Conservation (phyloP, 2,329 filamentous ascomycete genomes). For the Alternaria alternata region DNA sequence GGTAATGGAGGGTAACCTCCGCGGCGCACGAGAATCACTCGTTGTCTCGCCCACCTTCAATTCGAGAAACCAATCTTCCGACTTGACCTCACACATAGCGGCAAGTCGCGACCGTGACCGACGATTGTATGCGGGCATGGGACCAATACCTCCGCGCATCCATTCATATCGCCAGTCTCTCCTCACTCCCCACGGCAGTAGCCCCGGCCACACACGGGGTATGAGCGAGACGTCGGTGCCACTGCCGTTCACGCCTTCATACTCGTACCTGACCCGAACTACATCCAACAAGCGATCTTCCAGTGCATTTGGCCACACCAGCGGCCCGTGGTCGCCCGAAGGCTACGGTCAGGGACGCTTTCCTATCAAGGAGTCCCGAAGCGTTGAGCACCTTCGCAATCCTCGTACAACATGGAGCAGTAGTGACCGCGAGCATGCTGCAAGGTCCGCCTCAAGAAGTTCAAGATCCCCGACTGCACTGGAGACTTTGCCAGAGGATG, state of each 20-base stretch:
- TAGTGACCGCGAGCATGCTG: constrained; percentile 37
- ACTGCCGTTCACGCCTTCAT: constrained; percentile 42
- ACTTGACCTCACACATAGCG: constrained; percentile 45
- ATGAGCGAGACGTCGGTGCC: constrained; percentile 54
- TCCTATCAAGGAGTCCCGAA: constrained; percentile 50
- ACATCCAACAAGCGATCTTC: constrained; percentile 48
- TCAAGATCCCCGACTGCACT: constrained; percentile 47
- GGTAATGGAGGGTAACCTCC: constrained; percentile 94
- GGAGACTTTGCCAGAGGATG: constrained; percentile 55
- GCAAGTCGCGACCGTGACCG: constrained; percentile 48
- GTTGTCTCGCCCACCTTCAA: constrained; percentile 62
- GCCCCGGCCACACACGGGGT: constrained; percentile 49
- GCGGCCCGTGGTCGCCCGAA: constrained; percentile 50
- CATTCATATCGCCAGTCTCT: constrained; percentile 44
- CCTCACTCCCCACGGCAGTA: constrained; percentile 41
- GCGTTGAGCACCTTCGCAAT: constrained; percentile 51
- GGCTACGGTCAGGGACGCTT: constrained; percentile 46
- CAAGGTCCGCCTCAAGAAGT: constrained; percentile 52
- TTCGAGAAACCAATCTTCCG: constrained; percentile 44
- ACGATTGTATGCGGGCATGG: constrained; percentile 47
- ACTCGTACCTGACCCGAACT: constrained; percentile 38
- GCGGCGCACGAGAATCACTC: constrained; percentile 76
- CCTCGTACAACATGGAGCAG: constrained; percentile 35
- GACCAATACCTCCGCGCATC: constrained; percentile 46
- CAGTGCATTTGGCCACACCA: constrained; percentile 50